Base-by-base conservation (phyloP, 768 basidiomycete genomes). In the Boletus subcaerulescens region DNA sequence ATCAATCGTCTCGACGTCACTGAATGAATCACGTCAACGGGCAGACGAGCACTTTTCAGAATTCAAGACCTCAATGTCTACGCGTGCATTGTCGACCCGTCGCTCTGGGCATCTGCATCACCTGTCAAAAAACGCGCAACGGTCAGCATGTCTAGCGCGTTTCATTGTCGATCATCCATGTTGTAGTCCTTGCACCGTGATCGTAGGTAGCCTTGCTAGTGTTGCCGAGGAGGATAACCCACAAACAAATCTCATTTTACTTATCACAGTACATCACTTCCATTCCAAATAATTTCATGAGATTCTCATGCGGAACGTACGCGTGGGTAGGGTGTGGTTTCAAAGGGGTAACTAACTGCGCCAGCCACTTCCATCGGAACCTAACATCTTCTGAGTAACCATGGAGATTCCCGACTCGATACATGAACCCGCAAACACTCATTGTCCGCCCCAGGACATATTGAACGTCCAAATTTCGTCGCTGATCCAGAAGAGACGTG, bases 361-460 rank as follows among this genome's bases (percentile, higher is more conserved):
- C 64, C 43, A 80, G 48, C 81, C 80, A 83, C 35, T 71, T 70
- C 82, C 58, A 78, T 80, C 3, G 85, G 84, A 22, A 77, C 81
- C 24, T 24, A 24, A 24, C 24, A 79, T 7, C 18, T 12, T 18
- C 14, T 60, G 17, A 53, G 50, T 41, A 38, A 11, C 22, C 29
- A 33, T 11, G 29, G 33, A 35, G 33, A 35, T 35, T 31, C 31
- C 24, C 35, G n/a, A 24, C 45, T n/a, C 7, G 40, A 17, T 29
- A 35, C 7, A 45, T 12, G 32, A 3, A 62, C 72, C 32, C 35
- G 82, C 83, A 10, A 33, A 33, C 32, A 33, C 13, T 13, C 32
- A 33, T 24, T 24, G 22, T 24, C 22, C 22, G 24, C 24, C 24
- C 4, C 24, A 33, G 10, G 33, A 13, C 13, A 11, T 13, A 14